Evolutionary conservation across 805 yeast genomes (phyloP).

Genomic region (Ogataea paradorogensis): DNA sequence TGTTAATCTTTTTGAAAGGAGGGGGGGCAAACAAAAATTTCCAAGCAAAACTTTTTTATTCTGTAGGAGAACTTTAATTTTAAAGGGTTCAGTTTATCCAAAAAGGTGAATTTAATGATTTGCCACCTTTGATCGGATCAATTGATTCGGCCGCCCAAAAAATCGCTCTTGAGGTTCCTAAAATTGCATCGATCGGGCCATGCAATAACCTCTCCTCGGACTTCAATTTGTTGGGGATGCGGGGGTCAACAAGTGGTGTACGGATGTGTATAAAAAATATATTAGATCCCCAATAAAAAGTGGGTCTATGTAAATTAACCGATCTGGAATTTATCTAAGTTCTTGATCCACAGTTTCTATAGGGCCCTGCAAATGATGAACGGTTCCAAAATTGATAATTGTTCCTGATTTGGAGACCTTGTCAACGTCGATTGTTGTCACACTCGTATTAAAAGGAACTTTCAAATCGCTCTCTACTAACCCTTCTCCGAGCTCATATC

Average conservation of each 20-base stretch:
- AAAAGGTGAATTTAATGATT: too few relatives aligned
- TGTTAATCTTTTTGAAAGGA: background rate
- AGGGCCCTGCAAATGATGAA: slow-evolving; percentile 62
- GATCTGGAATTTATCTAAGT: slow-evolving; percentile 9
- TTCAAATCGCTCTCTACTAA: slow-evolving; percentile 40
- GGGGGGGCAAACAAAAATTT: slow-evolving; percentile 1
- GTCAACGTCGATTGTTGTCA: slow-evolving; percentile 61
- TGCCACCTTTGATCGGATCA: too few relatives aligned
- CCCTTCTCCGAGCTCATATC: slow-evolving; percentile 38
- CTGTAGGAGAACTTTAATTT: background rate
- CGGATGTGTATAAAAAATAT: too few relatives aligned
- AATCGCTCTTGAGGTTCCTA: too few relatives aligned
- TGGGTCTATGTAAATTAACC: too few relatives aligned
- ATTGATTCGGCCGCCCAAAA: too few relatives aligned
- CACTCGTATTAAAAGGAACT: slow-evolving; percentile 75
- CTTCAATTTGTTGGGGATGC: slow-evolving; percentile 5
- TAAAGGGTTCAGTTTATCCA: too few relatives aligned
- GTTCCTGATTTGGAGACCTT: slow-evolving; percentile 37
- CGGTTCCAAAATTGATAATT: slow-evolving; percentile 59
- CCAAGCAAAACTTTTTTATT: slow-evolving; percentile 4
- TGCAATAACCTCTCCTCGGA: background rate
- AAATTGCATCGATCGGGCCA: too few relatives aligned
- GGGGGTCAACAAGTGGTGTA: slow-evolving; percentile 8
- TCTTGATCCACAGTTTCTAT: slow-evolving; percentile 48
- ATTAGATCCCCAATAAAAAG: too few relatives aligned